Percentiles rank a stretch among this genome's conserved stretches.
phyloP scores from a whole-genome alignment of 495 filamentous ascomycete species.

The Oleoguttula mirabilis region DNA sequence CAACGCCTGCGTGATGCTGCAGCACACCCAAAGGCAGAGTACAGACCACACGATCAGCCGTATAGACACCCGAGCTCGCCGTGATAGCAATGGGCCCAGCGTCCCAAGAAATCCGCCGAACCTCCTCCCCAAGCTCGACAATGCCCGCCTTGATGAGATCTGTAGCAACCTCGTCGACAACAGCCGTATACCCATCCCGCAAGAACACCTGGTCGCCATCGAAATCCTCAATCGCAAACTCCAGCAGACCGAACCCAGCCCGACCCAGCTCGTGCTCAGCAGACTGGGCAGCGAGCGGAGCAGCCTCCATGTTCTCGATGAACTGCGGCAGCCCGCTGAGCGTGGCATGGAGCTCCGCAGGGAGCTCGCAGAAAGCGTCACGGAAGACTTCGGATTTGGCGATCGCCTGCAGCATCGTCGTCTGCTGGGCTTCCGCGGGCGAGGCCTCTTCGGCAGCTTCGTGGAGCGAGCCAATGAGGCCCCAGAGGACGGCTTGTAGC shows the following conservation, averaged over 20 bases:
- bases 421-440: slow-evolving; percentile 7
- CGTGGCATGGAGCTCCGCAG: slow-evolving; percentile 2
- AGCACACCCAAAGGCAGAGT: slow-evolving; percentile 17
- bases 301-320: slow-evolving; percentile 16
- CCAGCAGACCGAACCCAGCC: slow-evolving; percentile 10
- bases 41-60: slow-evolving; percentile 12
- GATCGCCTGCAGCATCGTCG: slow-evolving; percentile 13
- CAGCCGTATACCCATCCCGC: slow-evolving; percentile 14
- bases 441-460: slow-evolving; percentile 1
- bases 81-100: neutral
- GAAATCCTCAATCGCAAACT: slow-evolving; percentile 18
- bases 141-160: slow-evolving; percentile 1
- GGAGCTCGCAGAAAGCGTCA: slow-evolving; percentile 5
- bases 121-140: slow-evolving; percentile 1
- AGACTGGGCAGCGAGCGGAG: slow-evolving; percentile 14
- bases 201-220: slow-evolving; percentile 18
- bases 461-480: slow-evolving; percentile 7
- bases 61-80: neutral
- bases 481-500: slow-evolving; percentile 8
- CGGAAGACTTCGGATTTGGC: neutral
- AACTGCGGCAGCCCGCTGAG: slow-evolving; percentile 10
- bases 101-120: slow-evolving; percentile 7
- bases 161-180: slow-evolving; percentile 10
- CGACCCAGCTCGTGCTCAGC: slow-evolving; percentile 4
- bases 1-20: neutral